These are phyloP conservation scores for Psilocybe tampanensis DNA, from an alignment of 768 basidiomycete species.

Conservation along the genomic window DNA sequence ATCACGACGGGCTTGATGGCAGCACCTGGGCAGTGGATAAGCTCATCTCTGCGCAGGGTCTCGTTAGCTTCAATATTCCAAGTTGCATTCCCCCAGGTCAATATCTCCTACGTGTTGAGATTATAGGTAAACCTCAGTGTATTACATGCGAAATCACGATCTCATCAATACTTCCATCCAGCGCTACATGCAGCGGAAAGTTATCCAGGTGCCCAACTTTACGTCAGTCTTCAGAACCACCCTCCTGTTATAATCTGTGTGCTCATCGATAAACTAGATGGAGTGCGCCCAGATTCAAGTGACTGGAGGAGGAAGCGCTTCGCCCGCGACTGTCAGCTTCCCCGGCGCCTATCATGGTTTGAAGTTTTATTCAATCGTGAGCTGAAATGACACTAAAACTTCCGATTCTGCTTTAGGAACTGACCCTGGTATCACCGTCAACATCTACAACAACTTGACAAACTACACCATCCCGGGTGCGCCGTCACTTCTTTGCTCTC, in stretches of 20 bases:
- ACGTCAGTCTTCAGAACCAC: slow-evolving; percentile 32
- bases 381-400: background rate
- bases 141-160: background rate
- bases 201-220: slow-evolving; percentile 59
- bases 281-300: slow-evolving; percentile 48
- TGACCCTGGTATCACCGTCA: slow-evolving; percentile 48
- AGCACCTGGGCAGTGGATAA: slow-evolving; percentile 23
- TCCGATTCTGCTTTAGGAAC: slow-evolving; percentile 23
- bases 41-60: slow-evolving; percentile 19
- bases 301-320: slow-evolving; percentile 44
- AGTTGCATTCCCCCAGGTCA: slow-evolving; percentile 21
- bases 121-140: slow-evolving; percentile 23
- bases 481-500: background rate
- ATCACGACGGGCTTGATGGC: slow-evolving; percentile 17
- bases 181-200: slow-evolving; percentile 45
- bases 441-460: slow-evolving; percentile 42
- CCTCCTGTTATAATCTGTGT: background rate
- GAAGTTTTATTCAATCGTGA: background rate
- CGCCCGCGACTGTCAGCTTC: slow-evolving; percentile 47
- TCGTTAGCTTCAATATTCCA: slow-evolving; percentile 22
- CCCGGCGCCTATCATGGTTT: slow-evolving; percentile 47
- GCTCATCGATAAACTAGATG: slow-evolving; percentile 31
- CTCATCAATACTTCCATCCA: slow-evolving; percentile 18
- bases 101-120: slow-evolving; percentile 21
- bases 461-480: slow-evolving; percentile 44